phyloP scores from a whole-genome alignment of 2,329 filamentous ascomycete species.

The Penicillium sp. region DNA sequence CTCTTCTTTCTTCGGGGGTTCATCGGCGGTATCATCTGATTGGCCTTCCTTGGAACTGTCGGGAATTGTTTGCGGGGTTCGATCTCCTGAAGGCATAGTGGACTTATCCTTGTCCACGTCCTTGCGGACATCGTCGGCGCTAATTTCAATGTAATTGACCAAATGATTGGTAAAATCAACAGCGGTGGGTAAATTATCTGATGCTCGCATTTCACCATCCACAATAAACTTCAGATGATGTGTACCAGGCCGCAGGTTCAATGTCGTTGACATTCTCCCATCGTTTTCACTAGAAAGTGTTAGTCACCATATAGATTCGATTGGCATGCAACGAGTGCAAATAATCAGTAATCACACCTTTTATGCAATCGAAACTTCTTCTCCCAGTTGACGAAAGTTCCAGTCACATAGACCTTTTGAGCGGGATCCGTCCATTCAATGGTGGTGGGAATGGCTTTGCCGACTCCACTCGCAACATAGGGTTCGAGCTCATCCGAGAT shows the following conservation, averaged over 20 bases:
- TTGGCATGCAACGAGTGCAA: background rate
- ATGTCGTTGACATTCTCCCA: constrained; percentile 63
- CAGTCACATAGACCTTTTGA: constrained; percentile 91
- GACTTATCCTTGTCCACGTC: constrained; percentile 36
- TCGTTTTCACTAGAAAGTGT: constrained; percentile 37
- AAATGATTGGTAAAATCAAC: constrained; percentile 97
- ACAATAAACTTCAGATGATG: constrained; percentile 96
- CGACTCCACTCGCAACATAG: constrained; percentile 60
- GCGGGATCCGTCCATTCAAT: constrained; percentile 81
- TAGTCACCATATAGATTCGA: constrained; percentile 16
- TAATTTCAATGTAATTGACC: constrained; percentile 97
- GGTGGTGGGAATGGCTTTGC: constrained; percentile 72
- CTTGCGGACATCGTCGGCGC: constrained; percentile 59
- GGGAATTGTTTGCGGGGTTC: constrained; percentile 42
- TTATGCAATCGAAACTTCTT: constrained; percentile 81
- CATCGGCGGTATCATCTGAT: constrained; percentile 22
- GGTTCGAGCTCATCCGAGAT: constrained; percentile 66
- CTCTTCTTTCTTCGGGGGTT: constrained; percentile 36
- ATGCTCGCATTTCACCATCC: constrained; percentile 87
- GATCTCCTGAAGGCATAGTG: constrained; percentile 35
- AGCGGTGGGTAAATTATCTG: constrained; percentile 79
- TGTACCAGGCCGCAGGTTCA: constrained; percentile 84
- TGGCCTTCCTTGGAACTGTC: constrained; percentile 38
- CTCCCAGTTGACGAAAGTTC: constrained; percentile 96
- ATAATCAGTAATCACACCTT: constrained; percentile 59